A percentile compares a stretch with the other conserved stretches of the same genome.
These are phyloP conservation scores for Ramicandelaber brevisporus DNA, from an alignment of 192 early-diverging fungal genomes.

Conservation along the genomic window DNA sequence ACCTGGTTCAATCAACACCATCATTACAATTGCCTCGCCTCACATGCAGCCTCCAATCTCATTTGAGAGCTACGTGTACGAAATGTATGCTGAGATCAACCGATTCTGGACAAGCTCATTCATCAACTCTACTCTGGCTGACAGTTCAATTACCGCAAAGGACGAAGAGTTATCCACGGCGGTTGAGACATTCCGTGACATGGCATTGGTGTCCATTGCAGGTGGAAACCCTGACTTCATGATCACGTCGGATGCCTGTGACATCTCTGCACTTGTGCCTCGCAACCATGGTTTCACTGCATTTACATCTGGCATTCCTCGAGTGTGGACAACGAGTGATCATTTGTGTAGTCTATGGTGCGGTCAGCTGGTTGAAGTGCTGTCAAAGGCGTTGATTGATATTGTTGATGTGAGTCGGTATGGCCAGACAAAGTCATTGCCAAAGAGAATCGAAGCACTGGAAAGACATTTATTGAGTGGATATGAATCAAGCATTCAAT, in stretches of 20 bases:
- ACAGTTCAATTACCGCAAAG: no score
- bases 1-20: conserved; percentile 41
- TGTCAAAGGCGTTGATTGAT: conserved; percentile 24
- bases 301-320: conserved; percentile 46
- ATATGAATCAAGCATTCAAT: no score
- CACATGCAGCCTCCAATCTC: conserved; percentile 57
- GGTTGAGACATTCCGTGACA: conserved; percentile 23
- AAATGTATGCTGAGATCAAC: conserved; percentile 39
- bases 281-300: conserved; percentile 43
- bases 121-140: conserved; percentile 9
- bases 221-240: conserved; percentile 72
- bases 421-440: conserved; percentile 26
- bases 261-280: conserved; percentile 35
- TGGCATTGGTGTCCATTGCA: conserved; percentile 66
- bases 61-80: conserved; percentile 24
- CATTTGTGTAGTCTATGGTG: conserved; percentile 84
- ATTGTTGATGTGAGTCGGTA: conserved; percentile 29
- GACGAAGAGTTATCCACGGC: no score
- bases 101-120: conserved; percentile 35
- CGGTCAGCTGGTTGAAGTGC: conserved; percentile 52
- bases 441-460: conserved; percentile 35
- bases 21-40: conserved; percentile 75
- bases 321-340: conserved; percentile 70
- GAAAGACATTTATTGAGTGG: conserved; percentile 21
- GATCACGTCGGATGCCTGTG: conserved; percentile 51